Conservation (phyloP, 495 filamentous ascomycete genomes). For the Barbatosphaeria neglecta region DNA sequence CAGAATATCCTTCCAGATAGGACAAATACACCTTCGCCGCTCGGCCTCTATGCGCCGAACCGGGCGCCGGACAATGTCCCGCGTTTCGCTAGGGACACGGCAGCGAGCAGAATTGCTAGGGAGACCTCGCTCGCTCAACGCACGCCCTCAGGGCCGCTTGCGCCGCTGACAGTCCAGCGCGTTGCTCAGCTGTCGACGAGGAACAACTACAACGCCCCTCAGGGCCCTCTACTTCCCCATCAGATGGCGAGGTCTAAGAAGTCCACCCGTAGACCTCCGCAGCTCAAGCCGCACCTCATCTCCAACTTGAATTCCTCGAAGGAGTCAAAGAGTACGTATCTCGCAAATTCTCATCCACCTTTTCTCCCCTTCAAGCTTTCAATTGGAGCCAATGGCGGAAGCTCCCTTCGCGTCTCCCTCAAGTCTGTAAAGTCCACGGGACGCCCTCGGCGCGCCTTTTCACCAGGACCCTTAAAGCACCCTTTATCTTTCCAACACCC, state of each 20-base stretch:
- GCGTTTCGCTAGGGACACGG: conserved; percentile 87
- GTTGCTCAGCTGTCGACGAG: conserved; percentile 60
- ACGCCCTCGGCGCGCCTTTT: not conserved
- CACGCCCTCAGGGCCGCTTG: conserved; percentile 42
- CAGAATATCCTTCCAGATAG: conserved; percentile 41
- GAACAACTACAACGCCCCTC: conserved; percentile 20
- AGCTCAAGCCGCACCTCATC: conserved; percentile 38
- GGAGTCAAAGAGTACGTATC: conserved; percentile 34
- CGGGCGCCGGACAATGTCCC: conserved; percentile 46
- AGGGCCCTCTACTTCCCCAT: conserved; percentile 11
- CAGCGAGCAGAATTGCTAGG: conserved; percentile 79
- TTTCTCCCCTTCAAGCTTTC: not conserved
- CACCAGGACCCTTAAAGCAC: too few relatives aligned
- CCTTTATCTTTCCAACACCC: not conserved
- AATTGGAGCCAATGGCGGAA: too few relatives aligned
- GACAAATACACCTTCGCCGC: conserved; percentile 42
- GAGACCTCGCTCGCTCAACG: conserved; percentile 66
- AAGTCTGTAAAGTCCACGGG: not conserved
- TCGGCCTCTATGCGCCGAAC: conserved; percentile 42
- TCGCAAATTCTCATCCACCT: not conserved
- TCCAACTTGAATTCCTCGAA: conserved; percentile 35
- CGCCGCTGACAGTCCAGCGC: conserved; percentile 63
- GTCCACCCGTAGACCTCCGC: conserved; percentile 36
- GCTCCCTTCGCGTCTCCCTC: too few relatives aligned
- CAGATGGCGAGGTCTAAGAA: conserved; percentile 41